A percentile compares a stretch with the other conserved stretches of the same genome.
Conservation (phyloP, 805 yeast genomes). For the Nakazawaea anatomiae region DNA sequence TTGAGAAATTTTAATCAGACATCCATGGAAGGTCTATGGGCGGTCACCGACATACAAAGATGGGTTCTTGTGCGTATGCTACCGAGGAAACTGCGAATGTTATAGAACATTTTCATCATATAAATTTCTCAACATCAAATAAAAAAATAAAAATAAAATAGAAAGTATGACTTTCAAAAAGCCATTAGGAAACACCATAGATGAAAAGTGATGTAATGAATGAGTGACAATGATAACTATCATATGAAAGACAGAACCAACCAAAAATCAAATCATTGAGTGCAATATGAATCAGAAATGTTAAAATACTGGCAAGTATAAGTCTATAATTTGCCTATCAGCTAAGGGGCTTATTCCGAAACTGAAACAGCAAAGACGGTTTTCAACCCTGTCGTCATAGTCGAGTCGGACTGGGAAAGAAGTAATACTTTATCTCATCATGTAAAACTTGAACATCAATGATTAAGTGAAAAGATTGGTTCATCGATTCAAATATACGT, state of each 20-base stretch:
- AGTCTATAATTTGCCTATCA: conserved; percentile 34
- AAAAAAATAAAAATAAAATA: conserved; percentile 8
- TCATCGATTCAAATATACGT: background rate
- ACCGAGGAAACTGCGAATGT: conserved; percentile 98
- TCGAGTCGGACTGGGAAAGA: conserved; percentile 93
- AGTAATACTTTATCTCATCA: conserved; percentile 42
- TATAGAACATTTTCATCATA: conserved; percentile 71
- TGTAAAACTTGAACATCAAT: background rate
- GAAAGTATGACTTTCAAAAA: conserved; percentile 1
- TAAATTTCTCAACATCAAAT: conserved; percentile 20
- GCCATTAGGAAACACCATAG: background rate
- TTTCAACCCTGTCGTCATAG: conserved; percentile 86
- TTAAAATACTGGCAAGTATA: conserved; percentile 82
- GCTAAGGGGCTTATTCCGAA: conserved; percentile 20
- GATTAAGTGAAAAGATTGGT: background rate
- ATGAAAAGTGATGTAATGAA: background rate
- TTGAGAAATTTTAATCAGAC: conserved; percentile 51
- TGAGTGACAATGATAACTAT: conserved; percentile 11
- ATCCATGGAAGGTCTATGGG: conserved; percentile 85
- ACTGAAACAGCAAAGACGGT: conserved; percentile 29
- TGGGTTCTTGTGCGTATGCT: conserved; percentile 78
- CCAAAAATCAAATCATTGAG: background rate
- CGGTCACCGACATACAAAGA: conserved; percentile 83
- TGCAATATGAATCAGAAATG: conserved; percentile 48
- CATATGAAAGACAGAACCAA: background rate